Percentiles rank a stretch among this genome's conserved stretches.
phyloP scores from a whole-genome alignment of 164 flowering plant genomes.

The Vitis labrusca region DNA sequence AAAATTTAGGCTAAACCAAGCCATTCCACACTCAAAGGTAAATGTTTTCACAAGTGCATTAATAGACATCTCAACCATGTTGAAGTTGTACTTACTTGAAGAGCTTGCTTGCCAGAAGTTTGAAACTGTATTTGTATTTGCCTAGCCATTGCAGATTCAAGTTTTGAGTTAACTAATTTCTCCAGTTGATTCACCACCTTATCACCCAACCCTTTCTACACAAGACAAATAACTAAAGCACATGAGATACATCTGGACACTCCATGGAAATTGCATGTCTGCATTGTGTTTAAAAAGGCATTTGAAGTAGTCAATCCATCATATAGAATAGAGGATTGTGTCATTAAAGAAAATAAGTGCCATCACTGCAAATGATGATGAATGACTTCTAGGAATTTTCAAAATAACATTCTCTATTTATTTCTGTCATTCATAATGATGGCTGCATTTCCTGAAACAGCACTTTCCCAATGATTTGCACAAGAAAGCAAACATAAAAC shows the following conservation, averaged over 20 bases:
- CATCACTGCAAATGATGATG: neutral
- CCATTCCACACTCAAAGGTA: neutral
- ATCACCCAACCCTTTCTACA: conserved; percentile 85
- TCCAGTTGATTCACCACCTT: conserved; percentile 83
- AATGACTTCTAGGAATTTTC: neutral
- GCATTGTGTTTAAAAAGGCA: neutral
- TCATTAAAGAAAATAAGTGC: neutral
- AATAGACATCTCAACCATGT: neutral
- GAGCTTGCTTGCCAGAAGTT: conserved; percentile 86
- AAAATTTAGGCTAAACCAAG: neutral
- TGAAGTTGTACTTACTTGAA: conserved; percentile 51
- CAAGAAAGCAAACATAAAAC: neutral
- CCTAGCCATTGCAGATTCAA: conserved; percentile 73
- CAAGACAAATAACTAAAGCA: neutral
- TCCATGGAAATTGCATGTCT: neutral
- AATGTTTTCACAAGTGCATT: neutral
- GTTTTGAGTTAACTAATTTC: conserved; percentile 67
- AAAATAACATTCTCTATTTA: neutral
- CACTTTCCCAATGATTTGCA: neutral
- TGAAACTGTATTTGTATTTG: conserved; percentile 90
- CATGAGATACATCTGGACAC: neutral
- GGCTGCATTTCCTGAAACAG: neutral
- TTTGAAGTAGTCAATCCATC: too few relatives aligned
- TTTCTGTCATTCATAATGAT: neutral
- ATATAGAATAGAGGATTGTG: too few relatives aligned